Evolutionary conservation across 116 monocot genomes (phyloP), one percentile per base, ranked within the genome.

Genomic region (Cymodocea nodosa): DNA sequence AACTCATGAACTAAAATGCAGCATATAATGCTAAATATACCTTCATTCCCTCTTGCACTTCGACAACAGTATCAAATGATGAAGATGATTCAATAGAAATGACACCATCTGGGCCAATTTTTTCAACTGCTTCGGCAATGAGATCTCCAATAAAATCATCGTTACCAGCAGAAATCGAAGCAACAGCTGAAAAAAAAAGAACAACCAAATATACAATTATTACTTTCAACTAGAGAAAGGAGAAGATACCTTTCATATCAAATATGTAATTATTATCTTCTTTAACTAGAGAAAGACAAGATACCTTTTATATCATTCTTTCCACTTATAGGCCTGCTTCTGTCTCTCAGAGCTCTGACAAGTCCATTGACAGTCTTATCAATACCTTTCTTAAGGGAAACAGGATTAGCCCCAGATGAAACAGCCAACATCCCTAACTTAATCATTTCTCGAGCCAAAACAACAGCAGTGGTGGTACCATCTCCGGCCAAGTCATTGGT

Each of bases 11-110:
- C 10, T 36, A 62, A 35, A 30, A 18, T 36, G 36, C 62, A 62
- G 36, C 34, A 62, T 37, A 17, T 61, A 35, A 5, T n/a, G 8
- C 6, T 34, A 25, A 59, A 53, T 37, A 1, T 77, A 98, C 97
- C 92, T 80, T 91, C 92, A 98, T 86, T 77, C 97, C 97, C 80
- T 98, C 97, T 68, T 91, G 85, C 66, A 98, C 79, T 80, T 98
- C 91, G 62, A 98, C 59, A 71, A 56, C 56, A 51, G 97, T 91
- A 59, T 91, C 83, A 78, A 82, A 77, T 51, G 86, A 78, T 40
- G 85, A 83, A 15, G 97, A 98, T 74, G 97, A 85, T 75, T 98
- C 97, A 51, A 98, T 88, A 56, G 74, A 73, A 30, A 98, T 88
- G 15, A 98, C 80, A 68, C 97, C 97, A 82, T 98, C 86, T 60